A percentile compares a stretch with the other conserved stretches of the same genome.
Conservation (phyloP, 257 asterid genomes). For the Solanum pimpinellifolium region DNA sequence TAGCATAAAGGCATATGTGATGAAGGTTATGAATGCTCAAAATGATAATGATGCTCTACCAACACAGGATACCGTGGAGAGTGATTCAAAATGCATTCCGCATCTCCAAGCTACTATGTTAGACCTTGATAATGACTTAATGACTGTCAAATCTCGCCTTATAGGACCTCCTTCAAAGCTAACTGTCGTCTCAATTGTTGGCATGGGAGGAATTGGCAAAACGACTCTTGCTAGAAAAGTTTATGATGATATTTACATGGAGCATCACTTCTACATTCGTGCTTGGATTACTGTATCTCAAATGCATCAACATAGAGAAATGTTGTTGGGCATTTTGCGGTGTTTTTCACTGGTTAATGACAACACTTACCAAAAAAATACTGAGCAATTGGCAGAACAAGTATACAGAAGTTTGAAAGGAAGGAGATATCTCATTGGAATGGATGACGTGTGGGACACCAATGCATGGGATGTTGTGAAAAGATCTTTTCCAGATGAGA, state of each 20-base stretch:
- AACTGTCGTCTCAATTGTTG: neutral
- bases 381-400: too few relatives aligned
- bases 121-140: neutral
- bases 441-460: neutral
- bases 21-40: neutral
- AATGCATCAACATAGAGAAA: too few relatives aligned
- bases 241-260: too few relatives aligned
- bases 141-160: neutral
- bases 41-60: fast-evolving
- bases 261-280: neutral
- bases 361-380: too few relatives aligned
- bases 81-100: fast-evolving
- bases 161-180: neutral
- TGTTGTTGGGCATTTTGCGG: too few relatives aligned
- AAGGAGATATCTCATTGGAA: too few relatives aligned
- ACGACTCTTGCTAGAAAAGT: neutral
- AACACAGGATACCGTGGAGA: neutral
- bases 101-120: neutral
- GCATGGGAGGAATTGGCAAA: neutral
- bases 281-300: neutral
- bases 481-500: neutral
- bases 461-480: neutral
- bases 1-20: neutral
- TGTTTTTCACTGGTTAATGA: too few relatives aligned
- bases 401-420: too few relatives aligned